Evolutionary conservation across 305 asterid genomes (phyloP).

Genomic region (Lippia alba): DNA sequence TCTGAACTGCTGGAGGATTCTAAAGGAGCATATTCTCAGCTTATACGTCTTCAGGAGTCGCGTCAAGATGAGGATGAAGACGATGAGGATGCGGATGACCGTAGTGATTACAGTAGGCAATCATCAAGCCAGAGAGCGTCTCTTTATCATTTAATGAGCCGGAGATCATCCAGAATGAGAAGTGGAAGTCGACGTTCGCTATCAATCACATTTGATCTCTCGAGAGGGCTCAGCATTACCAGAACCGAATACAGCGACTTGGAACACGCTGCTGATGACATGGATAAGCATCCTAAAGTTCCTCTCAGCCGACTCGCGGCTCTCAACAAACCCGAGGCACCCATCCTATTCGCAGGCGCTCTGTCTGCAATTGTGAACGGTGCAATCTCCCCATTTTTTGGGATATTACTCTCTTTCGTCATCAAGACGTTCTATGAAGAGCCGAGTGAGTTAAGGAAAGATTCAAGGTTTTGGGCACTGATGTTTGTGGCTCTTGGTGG

Average conservation of each 20-base stretch:
- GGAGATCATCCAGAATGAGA: slow-evolving; percentile 53
- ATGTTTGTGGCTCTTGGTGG: slow-evolving; percentile 63
- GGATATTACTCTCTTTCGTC: slow-evolving; percentile 53
- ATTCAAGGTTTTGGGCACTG: slow-evolving; percentile 64
- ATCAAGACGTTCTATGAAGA: slow-evolving; percentile 58
- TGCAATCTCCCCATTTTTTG: slow-evolving; percentile 56
- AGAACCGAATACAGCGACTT: slow-evolving; percentile 47
- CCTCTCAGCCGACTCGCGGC: slow-evolving; percentile 51
- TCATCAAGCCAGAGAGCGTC: slow-evolving; percentile 43
- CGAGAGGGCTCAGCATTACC: slow-evolving; percentile 52
- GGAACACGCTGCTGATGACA: slow-evolving; percentile 36
- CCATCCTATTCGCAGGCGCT: slow-evolving; percentile 48
- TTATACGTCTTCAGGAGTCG: slow-evolving; percentile 75
- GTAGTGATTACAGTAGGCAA: slow-evolving; percentile 44
- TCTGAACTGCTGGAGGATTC: slow-evolving; percentile 62
- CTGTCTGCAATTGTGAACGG: slow-evolving; percentile 56
- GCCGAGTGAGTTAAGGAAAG: slow-evolving; percentile 45
- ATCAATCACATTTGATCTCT: slow-evolving; percentile 50
- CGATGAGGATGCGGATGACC: slow-evolving; percentile 38
- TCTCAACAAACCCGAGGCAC: slow-evolving; percentile 66
- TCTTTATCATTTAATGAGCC: slow-evolving; percentile 40
- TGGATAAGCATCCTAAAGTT: slow-evolving; percentile 44
- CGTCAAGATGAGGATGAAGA: slow-evolving; percentile 51
- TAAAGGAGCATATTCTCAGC: slow-evolving; percentile 86
- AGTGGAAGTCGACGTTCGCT: slow-evolving; percentile 53